A percentile compares a stretch with the other conserved stretches of the same genome.
phyloP scores from a whole-genome alignment of 257 asterid species.

The Agastache rugosa region DNA sequence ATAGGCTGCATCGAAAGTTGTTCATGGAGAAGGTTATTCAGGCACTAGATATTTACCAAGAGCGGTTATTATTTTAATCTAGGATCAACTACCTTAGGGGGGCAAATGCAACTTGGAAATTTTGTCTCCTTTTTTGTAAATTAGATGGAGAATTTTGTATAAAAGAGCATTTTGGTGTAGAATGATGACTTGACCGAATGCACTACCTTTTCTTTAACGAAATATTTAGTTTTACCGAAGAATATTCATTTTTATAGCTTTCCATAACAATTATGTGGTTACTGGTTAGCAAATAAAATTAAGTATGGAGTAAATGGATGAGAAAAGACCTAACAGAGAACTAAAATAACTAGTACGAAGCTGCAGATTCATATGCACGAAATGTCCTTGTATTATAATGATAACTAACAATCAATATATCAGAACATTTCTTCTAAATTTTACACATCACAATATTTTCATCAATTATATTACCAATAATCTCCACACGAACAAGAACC shows the following conservation, averaged over 20 bases:
- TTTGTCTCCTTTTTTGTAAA: slow-evolving; percentile 8
- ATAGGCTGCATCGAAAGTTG: slow-evolving; percentile 78
- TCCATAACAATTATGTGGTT: neutral
- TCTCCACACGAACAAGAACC: slow-evolving; percentile 92
- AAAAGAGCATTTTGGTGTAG: neutral
- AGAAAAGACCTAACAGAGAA: neutral
- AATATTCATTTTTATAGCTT: slow-evolving; percentile 38
- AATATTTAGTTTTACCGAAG: slow-evolving; percentile 83
- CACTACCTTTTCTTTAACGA: slow-evolving; percentile 25
- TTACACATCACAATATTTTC: neutral
- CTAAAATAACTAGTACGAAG: neutral
- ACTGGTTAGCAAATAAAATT: neutral
- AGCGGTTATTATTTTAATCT: slow-evolving; percentile 66
- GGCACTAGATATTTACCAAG: slow-evolving; percentile 82
- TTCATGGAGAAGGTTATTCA: slow-evolving; percentile 81
- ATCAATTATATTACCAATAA: slow-evolving; percentile 64
- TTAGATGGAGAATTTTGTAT: slow-evolving; percentile 13
- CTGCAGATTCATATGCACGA: neutral
- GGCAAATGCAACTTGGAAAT: neutral
- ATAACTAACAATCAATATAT: neutral
- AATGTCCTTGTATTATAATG: neutral
- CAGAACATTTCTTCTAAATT: neutral
- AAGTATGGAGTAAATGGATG: neutral
- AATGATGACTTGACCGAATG: neutral
- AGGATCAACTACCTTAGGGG: slow-evolving; percentile 13